These are phyloP conservation scores for Naematelia encephala DNA, from an alignment of 768 basidiomycete genomes.

Conservation along the genomic window DNA sequence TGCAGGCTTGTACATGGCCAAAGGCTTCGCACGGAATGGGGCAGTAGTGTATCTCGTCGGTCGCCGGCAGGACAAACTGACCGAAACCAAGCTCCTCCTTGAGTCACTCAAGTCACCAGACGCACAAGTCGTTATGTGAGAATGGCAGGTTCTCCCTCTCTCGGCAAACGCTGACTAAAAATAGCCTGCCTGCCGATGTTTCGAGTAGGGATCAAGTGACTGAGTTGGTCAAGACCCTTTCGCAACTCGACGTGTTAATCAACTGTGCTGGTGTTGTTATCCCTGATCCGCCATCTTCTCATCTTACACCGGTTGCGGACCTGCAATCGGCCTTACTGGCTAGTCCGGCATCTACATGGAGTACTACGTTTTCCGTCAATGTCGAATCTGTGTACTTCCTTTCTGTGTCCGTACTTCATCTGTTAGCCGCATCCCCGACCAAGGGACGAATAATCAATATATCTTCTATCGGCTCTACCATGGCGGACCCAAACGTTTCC, in stretches of 20 bases:
- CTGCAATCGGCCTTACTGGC: constrained; percentile 18
- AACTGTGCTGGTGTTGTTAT: constrained; percentile 32
- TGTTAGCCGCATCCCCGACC: constrained; percentile 8
- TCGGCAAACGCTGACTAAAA: not conserved
- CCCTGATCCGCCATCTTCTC: constrained; percentile 18
- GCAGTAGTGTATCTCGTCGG: constrained; percentile 42
- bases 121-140: constrained; percentile 12
- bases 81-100: constrained; percentile 25
- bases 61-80: constrained; percentile 29
- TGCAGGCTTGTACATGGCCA: constrained; percentile 28
- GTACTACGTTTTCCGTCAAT: constrained; percentile 17
- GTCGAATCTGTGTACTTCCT: constrained; percentile 22
- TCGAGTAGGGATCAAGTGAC: constrained; percentile 25
- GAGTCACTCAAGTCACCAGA: not conserved
- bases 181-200: constrained; percentile 29
- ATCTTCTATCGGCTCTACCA: constrained; percentile 25
- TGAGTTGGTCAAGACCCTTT: constrained; percentile 8
- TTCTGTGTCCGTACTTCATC: constrained; percentile 19
- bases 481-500: constrained; percentile 21
- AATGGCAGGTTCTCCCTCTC: not conserved
- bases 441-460: constrained; percentile 30
- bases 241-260: constrained; percentile 26
- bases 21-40: constrained; percentile 34
- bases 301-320: constrained; percentile 20
- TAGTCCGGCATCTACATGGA: constrained; percentile 20